Base-by-base conservation (phyloP, 2,329 filamentous ascomycete genomes). In the Penicillium expansum region DNA sequence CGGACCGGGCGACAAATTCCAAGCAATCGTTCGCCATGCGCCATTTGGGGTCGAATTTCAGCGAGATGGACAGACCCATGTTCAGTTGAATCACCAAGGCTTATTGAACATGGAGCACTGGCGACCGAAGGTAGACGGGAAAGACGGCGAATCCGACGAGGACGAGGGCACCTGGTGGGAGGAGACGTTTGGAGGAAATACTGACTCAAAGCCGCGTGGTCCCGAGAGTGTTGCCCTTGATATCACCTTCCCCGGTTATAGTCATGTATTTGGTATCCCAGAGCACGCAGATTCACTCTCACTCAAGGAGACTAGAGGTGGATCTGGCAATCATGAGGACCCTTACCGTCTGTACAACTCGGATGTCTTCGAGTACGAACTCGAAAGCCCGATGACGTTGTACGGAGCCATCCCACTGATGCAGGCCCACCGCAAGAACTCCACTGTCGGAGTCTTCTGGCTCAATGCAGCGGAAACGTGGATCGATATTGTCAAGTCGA, bases 371-470 rank as follows among this genome's bases (percentile, higher is more conserved):
- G 94, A 99, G 77, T 99, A 99, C 74, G 88, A 96, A 67, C 83
- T 97, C 67, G 90, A 97, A 75, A 97, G 92, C 74, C 92, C 94
- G 0, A 99, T 99, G 94, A 97, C 94, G 0, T 82, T 99, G 1
- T 99, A 99, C 69, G 94, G 94, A n/a, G 81, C 92, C 8, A 97
- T 99, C 66, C 94, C 94, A 2, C 90, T 97, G 71, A 96, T 99
- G 91, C 94, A 97, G 75, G 94, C 94, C 18, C 93, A 99, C 71
- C 89, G 89, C 67, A 95, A 93, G 73, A 89, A 88, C 69, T 97
- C 93, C 0, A 94, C 91, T 1, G 93, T 97, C 30, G 94, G 92
- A 61, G 88, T 99, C 14, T 96, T 99, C 76, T 99, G 94, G 94
- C 83, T 99, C 55, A 99, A 97, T 71, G 91, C 87, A 49, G 94